Base-by-base conservation (phyloP, 176 grass and related monocot species). In the Phoenix roebelenii region DNA sequence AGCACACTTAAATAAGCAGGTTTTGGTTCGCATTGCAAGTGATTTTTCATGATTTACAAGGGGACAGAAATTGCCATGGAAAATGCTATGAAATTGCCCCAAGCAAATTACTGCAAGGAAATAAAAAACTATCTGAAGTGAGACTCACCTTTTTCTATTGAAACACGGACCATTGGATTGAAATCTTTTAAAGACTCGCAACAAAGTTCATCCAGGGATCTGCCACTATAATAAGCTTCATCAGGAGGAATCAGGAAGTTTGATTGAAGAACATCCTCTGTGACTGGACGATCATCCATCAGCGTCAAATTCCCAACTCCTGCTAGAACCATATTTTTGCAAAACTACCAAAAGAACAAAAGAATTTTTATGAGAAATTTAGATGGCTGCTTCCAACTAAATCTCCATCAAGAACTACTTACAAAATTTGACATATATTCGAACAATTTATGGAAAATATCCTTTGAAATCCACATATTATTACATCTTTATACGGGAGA, bases 301-400 rank as follows among this genome's bases (percentile, higher is more conserved):
- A 98, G 82, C 23, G 88, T 81, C 58, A 98, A 71, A 77, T 84
- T 88, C 25, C 94, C 93, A 65, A 98, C 88, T 85, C 93, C 93
- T 25, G 93, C 84, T 58, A 98, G 79, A 77, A 98, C 87, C 78
- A 98, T 89, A 76, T 98, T 98, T 82, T 98, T 98, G 88, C 93
- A 92, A 59, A 98, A 85, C 93, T 98, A 76, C 64, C 7, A 83
- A 6, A 18, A 60, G 28, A 63, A 22, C 25, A 22, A 70, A 24
- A 72, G 18, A 69, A 63, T 69, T 44, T 4, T 0, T 5, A 25
- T 35, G 22, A 74, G 69, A 15, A 60, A 52, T 5, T 35, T 61
- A 24, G 25, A 48, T 52, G 55, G 48, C 22, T 56, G 15, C 20
- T n/a, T 28, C 15, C 3, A 44, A 51, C 18, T 16, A 55, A 51